phyloP scores from a whole-genome alignment of 2,329 filamentous ascomycete genomes.

The Aspergillus intermedius region DNA sequence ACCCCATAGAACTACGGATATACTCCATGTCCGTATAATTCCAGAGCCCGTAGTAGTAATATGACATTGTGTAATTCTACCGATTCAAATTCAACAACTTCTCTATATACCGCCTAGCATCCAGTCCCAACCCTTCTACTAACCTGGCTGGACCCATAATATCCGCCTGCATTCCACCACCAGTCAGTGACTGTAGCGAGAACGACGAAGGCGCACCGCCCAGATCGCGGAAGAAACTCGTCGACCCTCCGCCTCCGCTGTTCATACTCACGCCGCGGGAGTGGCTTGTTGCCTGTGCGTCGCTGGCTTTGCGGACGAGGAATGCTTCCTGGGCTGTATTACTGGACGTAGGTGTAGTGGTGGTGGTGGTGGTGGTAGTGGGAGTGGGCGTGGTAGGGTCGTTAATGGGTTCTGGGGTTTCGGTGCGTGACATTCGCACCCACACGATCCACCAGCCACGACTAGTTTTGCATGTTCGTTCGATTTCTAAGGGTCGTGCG shows the following conservation, averaged over 20 bases:
- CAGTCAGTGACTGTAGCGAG: neutral
- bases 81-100: constrained; percentile 39
- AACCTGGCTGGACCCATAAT: constrained; percentile 31
- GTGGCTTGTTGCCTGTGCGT: constrained; percentile 28
- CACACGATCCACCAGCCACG: constrained; percentile 64
- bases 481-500: constrained; percentile 43
- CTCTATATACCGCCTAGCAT: constrained; percentile 43
- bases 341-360: neutral
- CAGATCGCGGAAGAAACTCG: constrained; percentile 34
- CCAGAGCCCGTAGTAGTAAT: too few relatives aligned
- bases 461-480: constrained; percentile 56
- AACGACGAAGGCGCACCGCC: constrained; percentile 28
- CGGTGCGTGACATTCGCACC: constrained; percentile 45
- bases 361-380: too few relatives aligned
- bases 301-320: constrained; percentile 41
- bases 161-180: constrained; percentile 1
- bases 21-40: neutral
- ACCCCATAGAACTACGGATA: neutral
- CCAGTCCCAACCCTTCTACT: constrained; percentile 41
- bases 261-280: constrained; percentile 24
- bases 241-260: constrained; percentile 3
- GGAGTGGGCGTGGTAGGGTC: neutral
- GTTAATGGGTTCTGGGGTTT: constrained; percentile 4
- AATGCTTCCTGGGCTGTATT: constrained; percentile 35
- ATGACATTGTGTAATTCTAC: constrained; percentile 10